Conservation (phyloP, 208 protist genomes). For the Trypanosomatidae sp. region DNA sequence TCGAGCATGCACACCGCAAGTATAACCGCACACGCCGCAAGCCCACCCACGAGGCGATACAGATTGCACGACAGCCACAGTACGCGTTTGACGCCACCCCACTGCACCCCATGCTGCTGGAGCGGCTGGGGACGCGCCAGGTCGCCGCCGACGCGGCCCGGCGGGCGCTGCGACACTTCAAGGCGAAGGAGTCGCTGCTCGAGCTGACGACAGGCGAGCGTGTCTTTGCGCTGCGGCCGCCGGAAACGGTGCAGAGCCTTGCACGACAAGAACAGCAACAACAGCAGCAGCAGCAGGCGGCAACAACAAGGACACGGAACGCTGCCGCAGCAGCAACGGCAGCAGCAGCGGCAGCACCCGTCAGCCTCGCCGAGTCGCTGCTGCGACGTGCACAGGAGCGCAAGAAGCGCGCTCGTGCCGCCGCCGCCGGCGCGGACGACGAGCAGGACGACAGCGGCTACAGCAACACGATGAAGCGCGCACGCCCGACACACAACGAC, state of each 20-base stretch:
- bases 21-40: constrained; percentile 84
- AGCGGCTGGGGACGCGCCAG: constrained; percentile 26
- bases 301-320: not conserved
- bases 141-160: constrained; percentile 52
- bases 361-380: constrained; percentile 66
- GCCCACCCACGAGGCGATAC: constrained; percentile 79
- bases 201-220: constrained; percentile 74
- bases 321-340: not conserved
- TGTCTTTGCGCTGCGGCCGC: constrained; percentile 42
- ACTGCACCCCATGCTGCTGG: constrained; percentile 74
- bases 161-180: constrained; percentile 64
- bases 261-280: constrained; percentile 3
- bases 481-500: too few species aligned
- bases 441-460: too few species aligned
- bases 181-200: constrained; percentile 72
- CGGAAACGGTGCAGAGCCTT: constrained; percentile 50
- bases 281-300: constrained; percentile 4
- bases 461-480: too few species aligned
- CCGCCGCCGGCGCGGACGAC: too few species aligned
- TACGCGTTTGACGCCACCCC: constrained; percentile 69
- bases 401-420: constrained; percentile 74
- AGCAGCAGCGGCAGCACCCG: constrained; percentile 7
- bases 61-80: constrained; percentile 59
- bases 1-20: constrained; percentile 82
- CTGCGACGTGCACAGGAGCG: constrained; percentile 71